Conservation (phyloP, 495 filamentous ascomycete genomes). For the Penicillium roqueforti region DNA sequence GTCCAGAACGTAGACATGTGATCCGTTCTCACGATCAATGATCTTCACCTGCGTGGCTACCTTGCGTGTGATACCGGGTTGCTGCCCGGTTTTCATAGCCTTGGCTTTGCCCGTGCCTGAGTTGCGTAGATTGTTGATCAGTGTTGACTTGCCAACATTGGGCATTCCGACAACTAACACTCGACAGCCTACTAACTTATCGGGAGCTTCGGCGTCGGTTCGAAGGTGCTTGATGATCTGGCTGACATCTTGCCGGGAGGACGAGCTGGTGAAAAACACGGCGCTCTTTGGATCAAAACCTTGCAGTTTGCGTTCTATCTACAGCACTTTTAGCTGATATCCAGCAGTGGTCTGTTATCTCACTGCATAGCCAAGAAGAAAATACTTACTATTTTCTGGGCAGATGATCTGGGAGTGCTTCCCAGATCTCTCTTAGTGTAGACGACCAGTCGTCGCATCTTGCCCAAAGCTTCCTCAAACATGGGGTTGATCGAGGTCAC, state of each 20-base stretch:
- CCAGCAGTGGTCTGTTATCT: background rate
- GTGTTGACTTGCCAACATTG: slow-evolving; percentile 85
- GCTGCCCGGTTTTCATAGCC: slow-evolving; percentile 74
- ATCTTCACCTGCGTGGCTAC: slow-evolving; percentile 81
- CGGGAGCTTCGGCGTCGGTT: slow-evolving; percentile 37
- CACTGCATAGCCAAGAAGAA: background rate
- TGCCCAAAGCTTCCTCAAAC: slow-evolving; percentile 72
- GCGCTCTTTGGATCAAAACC: slow-evolving; percentile 53
- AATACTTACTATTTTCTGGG: slow-evolving; percentile 28
- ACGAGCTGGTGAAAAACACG: slow-evolving; percentile 62
- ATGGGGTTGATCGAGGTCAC: slow-evolving; percentile 85
- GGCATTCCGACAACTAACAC: slow-evolving; percentile 94
- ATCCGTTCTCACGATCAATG: slow-evolving; percentile 48
- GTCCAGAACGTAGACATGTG: slow-evolving; percentile 64
- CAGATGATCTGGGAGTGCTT: slow-evolving; percentile 27
- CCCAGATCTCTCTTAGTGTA: slow-evolving; percentile 89
- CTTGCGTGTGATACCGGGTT: slow-evolving; percentile 88
- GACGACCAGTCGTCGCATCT: slow-evolving; percentile 70
- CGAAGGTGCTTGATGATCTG: slow-evolving; percentile 56
- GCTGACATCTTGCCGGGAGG: slow-evolving; percentile 45
- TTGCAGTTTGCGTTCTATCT: slow-evolving; percentile 49
- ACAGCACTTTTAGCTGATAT: slow-evolving; percentile 1
- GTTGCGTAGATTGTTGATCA: slow-evolving; percentile 80
- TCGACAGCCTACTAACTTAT: slow-evolving; percentile 65
- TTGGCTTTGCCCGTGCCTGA: slow-evolving; percentile 67